These are phyloP conservation scores for Gentiana dahurica DNA, from an alignment of 257 asterid genomes.

Conservation along the genomic window DNA sequence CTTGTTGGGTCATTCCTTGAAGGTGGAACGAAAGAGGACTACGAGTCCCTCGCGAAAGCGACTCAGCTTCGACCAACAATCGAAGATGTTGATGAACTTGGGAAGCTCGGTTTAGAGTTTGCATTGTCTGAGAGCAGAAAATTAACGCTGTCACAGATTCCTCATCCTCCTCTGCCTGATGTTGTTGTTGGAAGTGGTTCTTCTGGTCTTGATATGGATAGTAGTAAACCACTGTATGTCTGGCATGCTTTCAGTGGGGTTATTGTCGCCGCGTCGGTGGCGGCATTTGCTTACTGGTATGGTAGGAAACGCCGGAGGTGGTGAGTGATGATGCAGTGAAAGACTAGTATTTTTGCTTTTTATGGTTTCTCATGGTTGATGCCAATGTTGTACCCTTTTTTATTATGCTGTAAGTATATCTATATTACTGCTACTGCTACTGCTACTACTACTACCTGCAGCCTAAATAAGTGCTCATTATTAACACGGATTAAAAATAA, in stretches of 20 bases:
- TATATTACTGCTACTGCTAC: too few relatives aligned
- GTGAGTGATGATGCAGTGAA: slow-evolving; percentile 21
- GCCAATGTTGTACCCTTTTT: too few relatives aligned
- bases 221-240: slow-evolving; percentile 28
- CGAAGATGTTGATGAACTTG: slow-evolving; percentile 45
- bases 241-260: slow-evolving; percentile 88
- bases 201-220: slow-evolving; percentile 13
- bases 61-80: slow-evolving; percentile 50
- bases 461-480: too few relatives aligned
- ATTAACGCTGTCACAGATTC: slow-evolving; percentile 11
- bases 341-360: too few relatives aligned
- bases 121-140: slow-evolving; percentile 34
- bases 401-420: too few relatives aligned
- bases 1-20: slow-evolving; percentile 81
- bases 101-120: slow-evolving; percentile 52
- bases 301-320: slow-evolving; percentile 65
- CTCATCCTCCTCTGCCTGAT: neutral
- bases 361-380: too few relatives aligned
- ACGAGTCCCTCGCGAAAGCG: slow-evolving; percentile 52
- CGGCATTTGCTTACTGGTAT: slow-evolving; percentile 81
- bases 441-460: too few relatives aligned
- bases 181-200: slow-evolving; percentile 15
- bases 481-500: too few relatives aligned
- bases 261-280: slow-evolving; percentile 60
- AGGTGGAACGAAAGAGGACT: slow-evolving; percentile 83